Percentiles rank a stretch among this genome's conserved stretches.
These are phyloP conservation scores for Sporothrix luriei DNA, from an alignment of 2,329 filamentous ascomycete genomes.

Conservation along the genomic window DNA sequence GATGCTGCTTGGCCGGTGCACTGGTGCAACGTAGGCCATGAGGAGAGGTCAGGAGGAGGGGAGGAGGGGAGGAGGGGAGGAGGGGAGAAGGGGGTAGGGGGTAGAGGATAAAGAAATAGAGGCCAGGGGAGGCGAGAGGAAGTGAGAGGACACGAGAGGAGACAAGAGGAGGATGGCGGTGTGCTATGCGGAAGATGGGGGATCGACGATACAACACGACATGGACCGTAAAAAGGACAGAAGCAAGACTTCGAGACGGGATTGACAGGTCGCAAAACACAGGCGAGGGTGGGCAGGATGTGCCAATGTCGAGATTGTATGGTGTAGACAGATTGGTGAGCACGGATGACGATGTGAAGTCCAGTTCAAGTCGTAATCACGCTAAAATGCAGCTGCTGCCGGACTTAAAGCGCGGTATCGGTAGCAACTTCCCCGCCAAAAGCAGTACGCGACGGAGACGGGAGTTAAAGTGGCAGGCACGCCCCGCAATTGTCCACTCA, in stretches of 20 bases:
- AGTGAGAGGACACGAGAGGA: no score
- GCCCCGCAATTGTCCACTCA: conserved; percentile 27
- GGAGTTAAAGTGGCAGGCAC: conserved; percentile 18
- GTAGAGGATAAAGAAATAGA: no score
- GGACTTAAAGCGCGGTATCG: conserved; percentile 30
- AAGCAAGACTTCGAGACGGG: neutral
- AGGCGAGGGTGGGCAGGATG: neutral
- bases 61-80: neutral
- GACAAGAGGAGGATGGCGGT: neutral
- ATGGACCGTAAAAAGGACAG: no score
- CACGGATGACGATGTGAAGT: conserved; percentile 4
- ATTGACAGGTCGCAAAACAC: neutral
- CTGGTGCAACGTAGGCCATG: conserved; percentile 95
- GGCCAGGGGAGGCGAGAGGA: no score
- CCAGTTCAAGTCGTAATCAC: conserved; percentile 10
- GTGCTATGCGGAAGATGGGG: neutral
- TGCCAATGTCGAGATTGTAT: neutral
- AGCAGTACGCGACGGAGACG: conserved; percentile 3
- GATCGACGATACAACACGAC: neutral
- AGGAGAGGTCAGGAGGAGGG: conserved; percentile 25
- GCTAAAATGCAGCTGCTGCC: neutral
- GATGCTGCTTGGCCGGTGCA: conserved; percentile 89
- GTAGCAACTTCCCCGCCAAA: conserved; percentile 28
- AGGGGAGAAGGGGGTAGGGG: neutral
- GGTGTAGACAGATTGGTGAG: neutral